phyloP scores from a whole-genome alignment of 768 basidiomycete genomes.

The Amanita inopinata region DNA sequence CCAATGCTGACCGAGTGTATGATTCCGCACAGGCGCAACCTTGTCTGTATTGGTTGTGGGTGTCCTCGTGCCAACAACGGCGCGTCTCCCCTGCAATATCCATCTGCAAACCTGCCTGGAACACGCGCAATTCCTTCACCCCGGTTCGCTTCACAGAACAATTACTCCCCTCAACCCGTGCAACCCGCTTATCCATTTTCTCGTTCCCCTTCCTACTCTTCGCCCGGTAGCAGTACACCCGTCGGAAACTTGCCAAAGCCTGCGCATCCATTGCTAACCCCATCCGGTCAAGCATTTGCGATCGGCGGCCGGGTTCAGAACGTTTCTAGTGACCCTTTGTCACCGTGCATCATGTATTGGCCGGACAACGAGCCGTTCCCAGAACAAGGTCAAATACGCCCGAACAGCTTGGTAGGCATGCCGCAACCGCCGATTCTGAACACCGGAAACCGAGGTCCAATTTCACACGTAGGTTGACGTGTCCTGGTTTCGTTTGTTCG shows the following conservation, averaged over 20 bases:
- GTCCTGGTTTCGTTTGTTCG: slow-evolving; percentile 13
- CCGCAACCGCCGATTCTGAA: slow-evolving; percentile 83
- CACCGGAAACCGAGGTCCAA: slow-evolving; percentile 82
- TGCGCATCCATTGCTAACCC: slow-evolving; percentile 71
- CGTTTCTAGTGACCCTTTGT: slow-evolving; percentile 58
- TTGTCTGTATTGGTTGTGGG: slow-evolving; percentile 71
- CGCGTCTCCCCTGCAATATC: slow-evolving; percentile 15
- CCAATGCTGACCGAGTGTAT: slow-evolving; percentile 37
- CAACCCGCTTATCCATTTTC: slow-evolving; percentile 12
- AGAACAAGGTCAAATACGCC: slow-evolving; percentile 70
- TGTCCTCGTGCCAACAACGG: slow-evolving; percentile 38
- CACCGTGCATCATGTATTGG: slow-evolving; percentile 83
- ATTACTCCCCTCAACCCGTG: slow-evolving; percentile 3
- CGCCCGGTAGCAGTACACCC: slow-evolving; percentile 8
- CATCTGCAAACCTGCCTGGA: slow-evolving; percentile 7
- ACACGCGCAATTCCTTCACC: slow-evolving; percentile 20
- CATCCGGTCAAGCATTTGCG: slow-evolving; percentile 71
- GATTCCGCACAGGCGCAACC: slow-evolving; percentile 58
- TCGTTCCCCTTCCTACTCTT: slow-evolving; percentile 13
- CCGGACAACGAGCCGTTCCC: slow-evolving; percentile 83
- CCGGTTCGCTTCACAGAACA: slow-evolving; percentile 20
- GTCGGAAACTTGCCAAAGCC: slow-evolving; percentile 23
- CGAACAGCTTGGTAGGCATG: slow-evolving; percentile 40
- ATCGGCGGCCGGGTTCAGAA: slow-evolving; percentile 75
- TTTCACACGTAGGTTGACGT: slow-evolving; percentile 59